phyloP scores from a whole-genome alignment of 306 rosid species.

The Pyrus betulifolia region DNA sequence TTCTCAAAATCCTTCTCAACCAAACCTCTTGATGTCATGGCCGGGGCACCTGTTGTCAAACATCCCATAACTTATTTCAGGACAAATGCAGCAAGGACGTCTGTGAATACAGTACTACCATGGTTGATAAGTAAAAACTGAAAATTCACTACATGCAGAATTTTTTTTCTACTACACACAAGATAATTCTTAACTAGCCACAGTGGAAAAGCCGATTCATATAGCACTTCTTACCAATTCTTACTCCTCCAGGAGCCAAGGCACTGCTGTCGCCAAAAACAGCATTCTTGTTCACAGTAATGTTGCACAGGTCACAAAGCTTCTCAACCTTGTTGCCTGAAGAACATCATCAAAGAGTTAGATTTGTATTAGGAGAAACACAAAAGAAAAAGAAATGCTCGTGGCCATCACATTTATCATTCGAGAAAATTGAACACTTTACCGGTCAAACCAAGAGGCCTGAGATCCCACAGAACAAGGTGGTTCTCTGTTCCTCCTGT shows the following conservation, averaged over 20 bases:
- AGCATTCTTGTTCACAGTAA: constrained; percentile 94
- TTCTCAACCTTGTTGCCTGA: constrained; percentile 98
- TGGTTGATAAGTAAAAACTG: not conserved
- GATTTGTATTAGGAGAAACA: not conserved
- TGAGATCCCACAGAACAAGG: constrained; percentile 97
- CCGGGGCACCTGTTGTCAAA: constrained; percentile 63
- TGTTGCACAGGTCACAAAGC: constrained; percentile 81
- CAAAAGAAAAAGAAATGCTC: not conserved
- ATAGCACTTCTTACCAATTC: constrained; percentile 58
- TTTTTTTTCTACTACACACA: not conserved
- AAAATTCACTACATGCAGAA: not conserved
- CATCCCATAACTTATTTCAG: constrained; percentile 9
- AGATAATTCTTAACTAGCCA: not conserved
- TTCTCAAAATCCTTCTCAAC: constrained; percentile 86
- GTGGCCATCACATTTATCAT: not conserved
- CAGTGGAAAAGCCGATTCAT: not conserved
- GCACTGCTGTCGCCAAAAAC: constrained; percentile 98
- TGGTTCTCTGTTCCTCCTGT: constrained; percentile 96
- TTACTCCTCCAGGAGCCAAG: constrained; percentile 93
- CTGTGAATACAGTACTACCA: not conserved
- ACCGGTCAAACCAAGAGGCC: constrained; percentile 96
- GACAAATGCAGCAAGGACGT: not conserved
- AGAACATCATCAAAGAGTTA: constrained; percentile 12
- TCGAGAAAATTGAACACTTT: not conserved
- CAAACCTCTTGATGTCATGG: constrained; percentile 96